Base-by-base conservation (phyloP, 1,139 yeast species). In the Petasospora fabianii region DNA sequence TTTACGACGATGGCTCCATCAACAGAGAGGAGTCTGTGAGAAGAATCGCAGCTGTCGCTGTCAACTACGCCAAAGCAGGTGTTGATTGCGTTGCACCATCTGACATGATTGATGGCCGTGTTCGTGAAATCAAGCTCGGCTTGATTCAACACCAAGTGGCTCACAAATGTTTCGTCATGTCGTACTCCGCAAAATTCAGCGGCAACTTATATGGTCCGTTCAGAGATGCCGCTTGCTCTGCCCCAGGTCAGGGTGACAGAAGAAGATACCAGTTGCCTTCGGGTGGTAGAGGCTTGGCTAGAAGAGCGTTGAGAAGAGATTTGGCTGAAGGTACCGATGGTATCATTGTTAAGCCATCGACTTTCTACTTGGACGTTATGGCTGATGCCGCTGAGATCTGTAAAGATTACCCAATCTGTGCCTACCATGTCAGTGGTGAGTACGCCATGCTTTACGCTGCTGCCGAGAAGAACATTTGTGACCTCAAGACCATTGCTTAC, bases 381-480 rank as follows among this genome's bases (percentile, higher is more conserved):
- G 73, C 83, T 46, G 97, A 92, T 58, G 96, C 98, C 1, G 72
- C 92, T 29, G 80, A 75, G 53, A 72, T 90, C 40, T 86, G 96
- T 59, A 64, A 70, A 39, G 94, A 92, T 60, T 77, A 84, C 53
- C 98, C 98, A 21, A 70, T 92, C 37, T 88, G 96, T 59, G 94
- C 95, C 19, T 92, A 92, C 64, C 98, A 94, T 61, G 99, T 92
- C 24, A 80, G 94, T 62, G 99, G 99, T 34, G 99, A 92, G 64
- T 92, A 78, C 59, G 97, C 98, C 35, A 92, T 94, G 98, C 68
- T 92, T 49, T 96, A 90, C 60, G 98, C 98, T 9, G 98, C 97
- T 36, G 97, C 97, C 22, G 97, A 90, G 55, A 90, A 90, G 71
- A 96, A 95, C 19, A 75, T 90, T 41, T 86, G 83, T 44, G 97